These are phyloP conservation scores for Tylopilus subfusipes DNA, from an alignment of 768 basidiomycete genomes.

Conservation along the genomic window DNA sequence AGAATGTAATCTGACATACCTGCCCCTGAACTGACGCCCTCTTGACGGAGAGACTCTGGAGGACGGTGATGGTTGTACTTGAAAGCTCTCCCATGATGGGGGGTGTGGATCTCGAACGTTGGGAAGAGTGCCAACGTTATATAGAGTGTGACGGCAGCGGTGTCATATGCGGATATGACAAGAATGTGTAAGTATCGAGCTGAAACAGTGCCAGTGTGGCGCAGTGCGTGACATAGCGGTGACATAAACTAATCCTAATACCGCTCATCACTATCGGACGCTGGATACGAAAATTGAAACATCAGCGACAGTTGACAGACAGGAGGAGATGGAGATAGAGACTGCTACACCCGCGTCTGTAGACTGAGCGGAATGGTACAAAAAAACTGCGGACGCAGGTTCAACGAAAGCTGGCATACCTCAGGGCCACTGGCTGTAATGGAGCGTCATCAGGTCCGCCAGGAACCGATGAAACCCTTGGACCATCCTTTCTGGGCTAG, in stretches of 20 bases:
- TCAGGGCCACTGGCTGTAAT: too few species aligned
- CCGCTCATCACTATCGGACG: neutral
- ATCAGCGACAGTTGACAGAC: neutral
- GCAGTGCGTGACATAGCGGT: neutral
- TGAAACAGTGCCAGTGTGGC: too few species aligned
- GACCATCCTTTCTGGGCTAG: too few species aligned
- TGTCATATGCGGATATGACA: neutral
- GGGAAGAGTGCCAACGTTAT: neutral
- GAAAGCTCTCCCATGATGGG: conserved; percentile 40
- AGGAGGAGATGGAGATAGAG: neutral
- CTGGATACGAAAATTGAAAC: neutral
- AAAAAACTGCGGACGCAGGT: too few species aligned
- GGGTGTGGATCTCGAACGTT: neutral
- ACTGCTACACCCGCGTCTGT: too few species aligned
- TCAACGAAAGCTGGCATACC: neutral
- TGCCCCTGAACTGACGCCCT: conserved; percentile 25
- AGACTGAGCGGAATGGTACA: too few species aligned
- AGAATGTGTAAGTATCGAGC: neutral
- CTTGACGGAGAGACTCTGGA: conserved; percentile 14
- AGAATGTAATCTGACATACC: conserved; percentile 12
- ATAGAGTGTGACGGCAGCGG: neutral
- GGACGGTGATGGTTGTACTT: conserved; percentile 38
- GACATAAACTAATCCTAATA: neutral
- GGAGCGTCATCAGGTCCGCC: neutral
- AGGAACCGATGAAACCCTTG: neutral